Base-by-base conservation (phyloP, 371 early-diverging fungal genomes). In the Mycotypha africana region DNA sequence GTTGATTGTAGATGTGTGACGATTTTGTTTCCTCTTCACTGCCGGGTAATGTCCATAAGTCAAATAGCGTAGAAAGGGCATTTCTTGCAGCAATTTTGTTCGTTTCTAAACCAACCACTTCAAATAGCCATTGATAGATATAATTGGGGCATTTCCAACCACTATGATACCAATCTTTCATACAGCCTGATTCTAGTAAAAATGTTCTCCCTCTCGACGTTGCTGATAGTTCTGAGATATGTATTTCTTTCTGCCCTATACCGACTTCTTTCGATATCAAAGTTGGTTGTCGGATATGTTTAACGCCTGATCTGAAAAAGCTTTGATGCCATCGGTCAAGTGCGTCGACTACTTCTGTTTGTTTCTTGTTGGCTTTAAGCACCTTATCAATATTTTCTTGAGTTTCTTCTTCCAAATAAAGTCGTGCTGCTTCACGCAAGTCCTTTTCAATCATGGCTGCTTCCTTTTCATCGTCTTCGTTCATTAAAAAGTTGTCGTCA, bases 41-140 rank as follows among this genome's bases (percentile, higher is more conserved):
- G 25, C 55, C 70, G 34, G 62, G 42, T 24, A 50, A 43, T 16
- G 51, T 38, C 65, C 70, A 70, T 17, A 70, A 31, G 8, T 39
- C 24, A 21, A 51, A 45, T 17, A 70, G 35, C 0, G 65, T 70
- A 12, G 49, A 48, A 11, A 61, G 55, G 4, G 68, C 72, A 19
- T 60, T 48, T 40, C 46, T 60, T 2, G 68, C 61, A n/a, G 51
- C 37, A 3, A 37, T 45, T 10, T 45, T 47, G 32, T 67, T 50
- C 9, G 24, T 11, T 30, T 67, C 72, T 28, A 62, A 51, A 2
- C 61, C 68, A 25, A 65, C 65, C 10, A 67, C 56, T 46, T 63
- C 54, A 36, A 62, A 65, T 12, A 72, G 31, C 66, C 68, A 72
- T 37, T 66, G 64, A 42, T 72, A 72, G 1, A 72, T 15, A 30